Evolutionary conservation across 1,284 basidiomycete genomes (phyloP).

Genomic region (Inonotus obliquus): DNA sequence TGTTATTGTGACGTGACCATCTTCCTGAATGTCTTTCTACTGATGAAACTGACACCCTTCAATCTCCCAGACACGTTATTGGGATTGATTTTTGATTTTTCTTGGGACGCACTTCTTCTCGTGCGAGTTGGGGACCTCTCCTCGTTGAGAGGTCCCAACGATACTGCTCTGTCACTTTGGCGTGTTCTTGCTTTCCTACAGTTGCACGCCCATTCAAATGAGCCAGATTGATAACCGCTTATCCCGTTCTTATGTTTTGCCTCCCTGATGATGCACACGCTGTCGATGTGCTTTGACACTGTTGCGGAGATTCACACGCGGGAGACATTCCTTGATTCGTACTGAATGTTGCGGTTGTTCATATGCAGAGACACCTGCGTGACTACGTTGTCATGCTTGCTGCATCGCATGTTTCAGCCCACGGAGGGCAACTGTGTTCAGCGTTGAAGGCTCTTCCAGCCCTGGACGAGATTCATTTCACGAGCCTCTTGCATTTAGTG

Average conservation of each 20-base stretch:
- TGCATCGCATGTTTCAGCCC: conserved; percentile 5
- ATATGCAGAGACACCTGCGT: too few relatives aligned
- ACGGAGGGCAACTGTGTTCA: not conserved
- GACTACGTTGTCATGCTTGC: not conserved
- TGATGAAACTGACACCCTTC: too few relatives aligned
- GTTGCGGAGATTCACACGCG: conserved; percentile 51
- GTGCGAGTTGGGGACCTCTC: not conserved
- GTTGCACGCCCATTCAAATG: conserved; percentile 76
- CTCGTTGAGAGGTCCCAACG: not conserved
- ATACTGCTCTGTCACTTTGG: conserved; percentile 64
- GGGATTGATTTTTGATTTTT: too few relatives aligned
- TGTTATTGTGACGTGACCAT: too few relatives aligned
- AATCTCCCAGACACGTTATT: too few relatives aligned
- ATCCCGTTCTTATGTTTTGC: conserved; percentile 42
- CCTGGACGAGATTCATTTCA: not conserved
- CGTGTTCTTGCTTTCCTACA: conserved; percentile 58
- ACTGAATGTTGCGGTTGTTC: not conserved
- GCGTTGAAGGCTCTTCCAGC: not conserved
- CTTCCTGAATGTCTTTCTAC: too few relatives aligned
- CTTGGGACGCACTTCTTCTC: too few relatives aligned
- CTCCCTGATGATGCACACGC: conserved; percentile 32
- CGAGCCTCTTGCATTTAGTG: not conserved
- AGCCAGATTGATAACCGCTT: conserved; percentile 53
- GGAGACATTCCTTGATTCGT: conserved; percentile 39
- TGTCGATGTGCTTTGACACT: conserved; percentile 26